Base-by-base conservation (phyloP, 164 flowering plant species). In the Stephania yunnanensis region DNA sequence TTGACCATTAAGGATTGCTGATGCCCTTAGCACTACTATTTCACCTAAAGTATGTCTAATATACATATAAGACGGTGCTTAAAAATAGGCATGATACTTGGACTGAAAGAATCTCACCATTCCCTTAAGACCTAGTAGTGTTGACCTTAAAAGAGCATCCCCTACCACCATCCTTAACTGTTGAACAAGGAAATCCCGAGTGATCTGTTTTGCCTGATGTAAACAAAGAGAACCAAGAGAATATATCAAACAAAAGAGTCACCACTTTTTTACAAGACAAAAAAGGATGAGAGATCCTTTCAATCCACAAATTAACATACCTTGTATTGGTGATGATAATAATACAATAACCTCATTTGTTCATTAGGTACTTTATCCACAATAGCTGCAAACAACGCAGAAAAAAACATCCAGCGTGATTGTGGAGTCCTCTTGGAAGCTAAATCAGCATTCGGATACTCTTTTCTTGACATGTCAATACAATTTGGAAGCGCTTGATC, bases 321-420 rank as follows among this genome's bases (percentile, higher is more conserved):
- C 94, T 74, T 85, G 76, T 88, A 90, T 25, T 83, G 74, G 20
- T 83, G 84, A 79, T 91, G 91, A 68, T 85, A 75, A 46, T 1
- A 17, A 69, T 82, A 5, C 13, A 94, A 75, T 7, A 77, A 79
- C 1, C 89, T 78, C 95, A 91, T 93, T 55, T 82, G 82, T 22
- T 81, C 58, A 19, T 71, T 74, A 76, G 90, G 69, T 75, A 92
- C 83, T 79, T 86, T 83, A 46, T 75, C 77, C 7, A 89, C 81
- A 15, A 95, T 88, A 22, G 95, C 97, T 78, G 76, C 87, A 80
- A 95, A 90, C 76, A 95, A 77, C 89, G 84, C 77, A 5, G 93
- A 85, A 74, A 95, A 95, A 61, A 97, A 92, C 97, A 95, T 92
- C 97, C 98, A 95, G 1, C 97, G 93, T 50, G 97, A 89, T 75